Base-by-base conservation (phyloP, 306 rosid genomes). In the Inga leiocalycina region DNA sequence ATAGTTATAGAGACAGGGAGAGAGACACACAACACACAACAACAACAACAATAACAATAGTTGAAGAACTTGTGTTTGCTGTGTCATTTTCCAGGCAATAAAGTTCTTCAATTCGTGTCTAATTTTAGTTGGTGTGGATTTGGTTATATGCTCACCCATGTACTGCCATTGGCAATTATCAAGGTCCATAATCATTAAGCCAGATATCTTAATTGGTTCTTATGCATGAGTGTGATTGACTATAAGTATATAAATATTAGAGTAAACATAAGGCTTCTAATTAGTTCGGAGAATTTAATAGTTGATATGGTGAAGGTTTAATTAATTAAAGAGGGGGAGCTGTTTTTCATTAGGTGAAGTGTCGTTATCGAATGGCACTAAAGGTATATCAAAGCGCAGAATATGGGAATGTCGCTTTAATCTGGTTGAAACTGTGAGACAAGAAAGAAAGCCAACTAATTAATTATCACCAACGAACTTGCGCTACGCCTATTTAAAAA, bases 341-440 rank as follows among this genome's bases (percentile, higher is more conserved):
- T 71, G 57, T 70, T 30, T 51, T 22, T 43, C 84, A 84, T 87
- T 72, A 82, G 92, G 82, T 87, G 51, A 77, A 75, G 76, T 70
- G 86, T 89, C 90, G 44, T 77, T 62, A 59, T 89, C 85, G 11
- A 11, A 48, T 22, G 34, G 75, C 84, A 65, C 84, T 68, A 74
- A 48, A 78, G 52, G 77, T 46, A 46, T 67, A 76, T 85, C 48
- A 22, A 59, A 9, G 71, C 84, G 80, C 61, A 82, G 76, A 75
- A 72, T 48, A 19, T 48, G 66, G 82, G 69, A 51, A 32, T 27
- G 70, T 85, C 48, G 45, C 70, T 79, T 22, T 65, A 65, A 32
- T 65, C 77, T 65, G 84, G 79, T 81, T 79, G 71, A 56, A 80
- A 80, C 87, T 77, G 81, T 27, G 77, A 86, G 80, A 72, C 32